A percentile compares a stretch with the other conserved stretches of the same genome.
Evolutionary conservation across 2,329 filamentous ascomycete species (phyloP).

Genomic region (Monilinia fructicola): DNA sequence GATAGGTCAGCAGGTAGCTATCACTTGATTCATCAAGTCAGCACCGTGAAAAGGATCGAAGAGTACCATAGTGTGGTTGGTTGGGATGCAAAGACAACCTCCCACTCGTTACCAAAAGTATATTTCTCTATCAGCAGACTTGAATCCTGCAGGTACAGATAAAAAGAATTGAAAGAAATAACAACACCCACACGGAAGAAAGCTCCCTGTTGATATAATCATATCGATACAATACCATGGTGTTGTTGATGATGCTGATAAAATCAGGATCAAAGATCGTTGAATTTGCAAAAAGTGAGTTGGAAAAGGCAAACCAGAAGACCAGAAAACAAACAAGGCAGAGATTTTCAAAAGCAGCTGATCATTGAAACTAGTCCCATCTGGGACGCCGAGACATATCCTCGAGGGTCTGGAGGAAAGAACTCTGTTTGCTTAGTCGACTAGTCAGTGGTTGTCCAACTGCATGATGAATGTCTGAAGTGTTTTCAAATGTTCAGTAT

Average conservation of each 20-base stretch:
- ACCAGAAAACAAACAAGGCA: neutral
- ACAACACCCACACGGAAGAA: neutral
- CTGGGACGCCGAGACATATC: conserved; percentile 1
- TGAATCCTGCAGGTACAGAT: neutral
- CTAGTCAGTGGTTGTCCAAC: neutral
- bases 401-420: neutral
- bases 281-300: neutral
- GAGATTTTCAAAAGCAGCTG: neutral
- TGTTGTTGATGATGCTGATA: neutral
- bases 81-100: neutral
- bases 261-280: neutral
- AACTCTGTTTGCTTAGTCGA: conserved; percentile 1
- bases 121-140: neutral
- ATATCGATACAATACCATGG: neutral
- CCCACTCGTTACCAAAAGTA: neutral
- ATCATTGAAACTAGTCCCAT: conserved; percentile 8
- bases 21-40: neutral
- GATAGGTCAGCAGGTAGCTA: neutral
- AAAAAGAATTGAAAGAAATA: neutral
- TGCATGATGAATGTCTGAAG: neutral
- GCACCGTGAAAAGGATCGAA: neutral
- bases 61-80: neutral
- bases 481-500: neutral
- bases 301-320: neutral
- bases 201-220: neutral